Evolutionary conservation across 306 rosid species (phyloP), one percentile per base, ranked within the genome.

Genomic region (Lathyrus oleraceus): DNA sequence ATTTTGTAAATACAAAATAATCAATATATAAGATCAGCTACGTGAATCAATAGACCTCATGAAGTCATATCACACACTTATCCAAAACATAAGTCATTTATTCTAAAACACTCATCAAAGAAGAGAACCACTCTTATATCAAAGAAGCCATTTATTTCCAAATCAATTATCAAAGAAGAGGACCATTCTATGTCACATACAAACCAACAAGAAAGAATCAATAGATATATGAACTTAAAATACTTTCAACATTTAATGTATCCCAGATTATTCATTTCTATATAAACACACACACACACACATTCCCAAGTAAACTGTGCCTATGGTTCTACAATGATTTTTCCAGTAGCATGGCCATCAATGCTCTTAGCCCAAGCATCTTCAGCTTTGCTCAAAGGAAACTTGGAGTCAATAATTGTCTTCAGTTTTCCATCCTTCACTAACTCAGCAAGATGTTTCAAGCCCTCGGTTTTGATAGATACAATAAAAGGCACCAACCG

Each of bases 321-420:
- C 48, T 82, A 78, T 70, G 81, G 81, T 73, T 85, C 93, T 71
- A 87, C 79, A 39, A 90, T 70, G 83, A 90, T 82, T 80, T 87
- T 90, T 15, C 94, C 94, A 25, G 89, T 82, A 67, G 86, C 86
- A 69, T 80, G 82, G 48, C 89, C 86, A 39, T 85, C 87, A 36
- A 82, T 80, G 73, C 87, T 84, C 84, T 82, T 85, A 36, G 89
- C 87, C 96, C 96, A 90, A 48, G 91, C 93, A 82, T 84, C 89
- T 71, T 85, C 91, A 61, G 85, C 91, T 73, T 81, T 90, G 78
- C 85, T 84, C 53, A 90, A 52, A 67, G 91, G 84, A 80, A 76
- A 59, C 69, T 14, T 83, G 0, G 89, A 87, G 69, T 87, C 88
- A 2, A 86, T 77, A 16, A 77, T 78, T 5, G 84, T 63, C 78